A percentile compares a stretch with the other conserved stretches of the same genome.
These are phyloP conservation scores for Penicillium pulvis DNA, from an alignment of 495 filamentous ascomycete species.

Conservation along the genomic window DNA sequence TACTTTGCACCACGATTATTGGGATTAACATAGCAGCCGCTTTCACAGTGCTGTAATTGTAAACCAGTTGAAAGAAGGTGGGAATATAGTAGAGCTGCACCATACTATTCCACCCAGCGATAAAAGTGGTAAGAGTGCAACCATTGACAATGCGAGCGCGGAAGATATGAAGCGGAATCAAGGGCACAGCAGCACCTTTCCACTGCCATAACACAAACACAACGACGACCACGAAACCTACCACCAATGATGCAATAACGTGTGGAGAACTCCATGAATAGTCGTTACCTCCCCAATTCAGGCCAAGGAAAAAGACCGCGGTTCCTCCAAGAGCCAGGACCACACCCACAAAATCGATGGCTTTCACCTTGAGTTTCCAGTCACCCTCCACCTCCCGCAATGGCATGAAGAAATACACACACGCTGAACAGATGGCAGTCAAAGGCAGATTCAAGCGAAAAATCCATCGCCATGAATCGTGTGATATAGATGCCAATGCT, in stretches of 20 bases:
- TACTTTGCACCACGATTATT: slow-evolving; percentile 53
- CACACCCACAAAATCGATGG: slow-evolving; percentile 51
- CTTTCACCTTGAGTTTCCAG: slow-evolving; percentile 51
- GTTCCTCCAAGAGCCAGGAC: slow-evolving; percentile 43
- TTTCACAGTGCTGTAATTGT: slow-evolving; percentile 52
- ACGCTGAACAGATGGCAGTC: slow-evolving; percentile 45
- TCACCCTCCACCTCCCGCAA: slow-evolving; percentile 50
- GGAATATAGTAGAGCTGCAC: slow-evolving; percentile 59
- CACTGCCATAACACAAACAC: slow-evolving; percentile 55
- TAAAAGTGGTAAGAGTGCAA: slow-evolving; percentile 55
- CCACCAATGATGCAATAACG: slow-evolving; percentile 49
- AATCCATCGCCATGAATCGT: slow-evolving; percentile 57
- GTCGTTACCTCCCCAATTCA: slow-evolving; percentile 56
- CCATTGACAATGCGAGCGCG: slow-evolving; percentile 52
- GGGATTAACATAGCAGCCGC: slow-evolving; percentile 56
- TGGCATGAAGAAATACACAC: slow-evolving; percentile 55
- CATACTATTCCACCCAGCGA: slow-evolving; percentile 58
- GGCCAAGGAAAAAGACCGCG: slow-evolving; percentile 47
- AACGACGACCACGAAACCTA: slow-evolving; percentile 45
- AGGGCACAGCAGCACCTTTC: slow-evolving; percentile 34
- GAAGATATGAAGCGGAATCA: slow-evolving; percentile 53
- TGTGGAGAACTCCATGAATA: slow-evolving; percentile 52
- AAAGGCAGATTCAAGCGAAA: slow-evolving; percentile 55
- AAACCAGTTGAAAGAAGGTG: slow-evolving; percentile 57
- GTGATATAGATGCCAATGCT: slow-evolving; percentile 42